Conservation (phyloP, 2,329 filamentous ascomycete genomes). For the Claviceps purpurea region DNA sequence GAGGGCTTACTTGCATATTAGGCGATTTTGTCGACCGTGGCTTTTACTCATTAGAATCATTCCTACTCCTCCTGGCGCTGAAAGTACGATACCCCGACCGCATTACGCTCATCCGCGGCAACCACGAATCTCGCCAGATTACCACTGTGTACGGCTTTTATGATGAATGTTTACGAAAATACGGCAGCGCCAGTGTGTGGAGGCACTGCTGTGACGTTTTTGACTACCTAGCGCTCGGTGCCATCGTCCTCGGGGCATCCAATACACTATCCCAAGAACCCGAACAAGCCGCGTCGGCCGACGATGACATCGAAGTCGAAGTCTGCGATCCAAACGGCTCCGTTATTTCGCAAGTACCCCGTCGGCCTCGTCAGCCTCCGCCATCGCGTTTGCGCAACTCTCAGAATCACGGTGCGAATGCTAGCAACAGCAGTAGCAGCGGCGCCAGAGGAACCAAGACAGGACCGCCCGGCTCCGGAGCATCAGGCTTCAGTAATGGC, state of each 20-base stretch:
- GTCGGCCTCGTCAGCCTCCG: conserved; percentile 23
- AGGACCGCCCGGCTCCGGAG: conserved; percentile 68
- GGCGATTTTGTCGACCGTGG: conserved; percentile 96
- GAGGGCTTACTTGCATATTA: conserved; percentile 17
- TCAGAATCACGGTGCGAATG: conserved; percentile 11
- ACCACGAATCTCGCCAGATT: conserved; percentile 93
- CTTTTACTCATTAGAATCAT: conserved; percentile 95
- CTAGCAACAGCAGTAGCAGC: conserved; percentile 2
- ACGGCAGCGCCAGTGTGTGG: conserved; percentile 95
- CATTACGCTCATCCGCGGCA: conserved; percentile 89
- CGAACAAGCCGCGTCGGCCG: conserved; percentile 32
- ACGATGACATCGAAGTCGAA: conserved; percentile 79
- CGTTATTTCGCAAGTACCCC: conserved; percentile 59
- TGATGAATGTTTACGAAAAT: conserved; percentile 91
- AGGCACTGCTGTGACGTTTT: conserved; percentile 96
- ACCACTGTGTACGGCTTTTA: conserved; percentile 98
- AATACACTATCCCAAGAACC: conserved; percentile 37
- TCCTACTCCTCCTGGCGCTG: conserved; percentile 85
- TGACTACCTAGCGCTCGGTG: conserved; percentile 85
- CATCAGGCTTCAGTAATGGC: conserved; percentile 54
- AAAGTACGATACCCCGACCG: conserved; percentile 96
- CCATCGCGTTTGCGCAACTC: background rate
- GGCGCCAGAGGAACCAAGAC: conserved; percentile 23
- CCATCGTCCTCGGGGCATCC: conserved; percentile 79
- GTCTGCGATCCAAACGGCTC: conserved; percentile 76